These are phyloP conservation scores for Penicillium rolfsii DNA, from an alignment of 2,329 filamentous ascomycete species.

Conservation along the genomic window DNA sequence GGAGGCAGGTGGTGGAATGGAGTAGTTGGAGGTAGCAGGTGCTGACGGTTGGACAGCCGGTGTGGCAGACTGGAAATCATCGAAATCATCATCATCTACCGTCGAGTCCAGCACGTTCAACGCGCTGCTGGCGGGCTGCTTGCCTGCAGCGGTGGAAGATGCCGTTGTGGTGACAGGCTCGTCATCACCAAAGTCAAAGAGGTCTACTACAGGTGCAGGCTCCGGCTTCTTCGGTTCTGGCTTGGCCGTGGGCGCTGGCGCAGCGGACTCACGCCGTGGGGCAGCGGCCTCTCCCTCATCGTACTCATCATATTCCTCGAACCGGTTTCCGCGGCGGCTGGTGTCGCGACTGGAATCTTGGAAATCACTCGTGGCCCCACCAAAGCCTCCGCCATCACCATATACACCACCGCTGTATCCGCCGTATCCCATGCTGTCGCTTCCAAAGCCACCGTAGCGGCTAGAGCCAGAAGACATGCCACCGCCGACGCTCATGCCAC, in stretches of 20 bases:
- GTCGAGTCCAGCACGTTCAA: conserved; percentile 53
- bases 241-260: conserved; percentile 37
- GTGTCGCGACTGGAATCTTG: conserved; percentile 54
- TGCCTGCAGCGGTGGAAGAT: conserved; percentile 44
- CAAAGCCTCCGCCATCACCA: conserved; percentile 32
- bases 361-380: conserved; percentile 58
- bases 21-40: conserved; percentile 41
- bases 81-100: conserved; percentile 85
- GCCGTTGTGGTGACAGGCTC: conserved; percentile 60
- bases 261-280: conserved; percentile 55
- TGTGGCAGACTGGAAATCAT: conserved; percentile 92
- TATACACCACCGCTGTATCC: conserved; percentile 78
- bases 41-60: conserved; percentile 47
- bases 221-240: conserved; percentile 65
- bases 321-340: conserved; percentile 68
- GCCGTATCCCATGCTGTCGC: conserved; percentile 68
- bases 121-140: conserved; percentile 52
- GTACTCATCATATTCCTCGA: conserved; percentile 96
- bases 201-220: conserved; percentile 74
- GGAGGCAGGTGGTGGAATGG: conserved; percentile 51
- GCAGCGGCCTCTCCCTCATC: conserved; percentile 70
- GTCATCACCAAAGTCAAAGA: conserved; percentile 83
- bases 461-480: conserved; percentile 59
- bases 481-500: conserved; percentile 66
- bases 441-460: conserved; percentile 89